Conservation (phyloP, 1,284 basidiomycete genomes). For the Marasmius tenuissimus region DNA sequence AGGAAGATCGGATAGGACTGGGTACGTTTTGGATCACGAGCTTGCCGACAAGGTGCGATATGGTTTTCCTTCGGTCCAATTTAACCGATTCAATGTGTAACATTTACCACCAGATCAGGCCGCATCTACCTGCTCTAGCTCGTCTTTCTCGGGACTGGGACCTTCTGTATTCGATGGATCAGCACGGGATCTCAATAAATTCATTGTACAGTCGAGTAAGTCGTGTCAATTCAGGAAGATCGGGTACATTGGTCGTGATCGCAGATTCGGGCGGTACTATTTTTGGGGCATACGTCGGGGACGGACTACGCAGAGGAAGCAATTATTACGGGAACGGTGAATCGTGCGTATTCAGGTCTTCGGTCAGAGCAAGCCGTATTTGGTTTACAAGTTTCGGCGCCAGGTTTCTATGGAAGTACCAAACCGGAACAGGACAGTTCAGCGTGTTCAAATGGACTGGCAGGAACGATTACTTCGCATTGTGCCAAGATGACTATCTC, state of each 20-base stretch:
- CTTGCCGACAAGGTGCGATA: not conserved
- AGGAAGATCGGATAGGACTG: not conserved
- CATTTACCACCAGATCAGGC: not conserved
- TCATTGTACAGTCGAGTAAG: not conserved
- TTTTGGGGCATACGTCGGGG: not conserved
- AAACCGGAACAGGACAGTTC: not conserved
- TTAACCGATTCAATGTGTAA: not conserved
- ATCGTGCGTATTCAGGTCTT: no score
- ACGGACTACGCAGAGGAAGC: not conserved
- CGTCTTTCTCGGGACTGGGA: not conserved
- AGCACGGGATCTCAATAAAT: not conserved
- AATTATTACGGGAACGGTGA: not conserved
- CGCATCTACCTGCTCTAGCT: not conserved
- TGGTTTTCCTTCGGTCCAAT: not conserved
- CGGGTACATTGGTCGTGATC: not conserved
- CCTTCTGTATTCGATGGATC: not conserved
- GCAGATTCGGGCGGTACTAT: not conserved
- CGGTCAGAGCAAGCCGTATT: no score
- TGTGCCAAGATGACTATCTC: no score
- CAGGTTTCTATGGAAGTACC: not conserved
- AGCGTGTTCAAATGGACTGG: not conserved
- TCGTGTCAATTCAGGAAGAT: not conserved
- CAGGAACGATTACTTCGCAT: no score
- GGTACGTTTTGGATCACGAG: not conserved
- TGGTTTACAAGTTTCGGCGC: no score